Evolutionary conservation across 2,329 filamentous ascomycete species (phyloP).

Genomic region (Aspergillus amoenus): DNA sequence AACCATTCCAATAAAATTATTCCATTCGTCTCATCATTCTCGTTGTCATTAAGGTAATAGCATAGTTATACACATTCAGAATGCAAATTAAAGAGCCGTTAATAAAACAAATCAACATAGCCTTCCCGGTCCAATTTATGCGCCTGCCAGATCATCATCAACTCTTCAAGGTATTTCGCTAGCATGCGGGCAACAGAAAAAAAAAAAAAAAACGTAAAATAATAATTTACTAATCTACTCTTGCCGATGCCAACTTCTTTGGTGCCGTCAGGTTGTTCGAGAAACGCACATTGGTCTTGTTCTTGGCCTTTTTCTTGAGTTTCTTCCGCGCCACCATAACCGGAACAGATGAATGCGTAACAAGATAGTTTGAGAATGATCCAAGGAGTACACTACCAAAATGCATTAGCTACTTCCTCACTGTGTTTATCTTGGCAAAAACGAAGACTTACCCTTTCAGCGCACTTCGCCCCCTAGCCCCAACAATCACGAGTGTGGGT

Average conservation of each 20-base stretch:
- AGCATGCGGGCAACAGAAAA: background rate
- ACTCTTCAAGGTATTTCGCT: slow-evolving; percentile 8
- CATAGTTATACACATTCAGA: slow-evolving; percentile 10
- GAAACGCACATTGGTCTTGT: slow-evolving; percentile 69
- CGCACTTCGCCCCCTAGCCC: slow-evolving; percentile 85
- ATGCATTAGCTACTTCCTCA: background rate
- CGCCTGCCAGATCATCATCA: slow-evolving; percentile 10
- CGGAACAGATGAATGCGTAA: slow-evolving; percentile 92
- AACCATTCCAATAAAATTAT: background rate
- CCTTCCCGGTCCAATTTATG: slow-evolving; percentile 1
- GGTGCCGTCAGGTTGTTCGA: slow-evolving; percentile 80
- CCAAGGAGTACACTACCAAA: slow-evolving; percentile 77
- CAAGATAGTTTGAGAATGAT: slow-evolving; percentile 95
- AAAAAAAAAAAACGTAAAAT: background rate
- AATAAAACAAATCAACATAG: background rate
- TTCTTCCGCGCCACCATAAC: slow-evolving; percentile 97
- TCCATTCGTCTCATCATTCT: background rate
- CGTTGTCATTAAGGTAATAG: slow-evolving; percentile 6
- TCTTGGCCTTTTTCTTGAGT: slow-evolving; percentile 81
- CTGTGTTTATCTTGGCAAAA: background rate
- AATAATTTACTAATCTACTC: slow-evolving; percentile 63
- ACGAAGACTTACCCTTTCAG: slow-evolving; percentile 75
- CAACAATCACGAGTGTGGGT: slow-evolving; percentile 89
- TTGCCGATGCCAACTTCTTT: slow-evolving; percentile 67
- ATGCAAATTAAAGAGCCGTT: background rate